Evolutionary conservation across 768 basidiomycete species (phyloP).

Genomic region (Termitomyces sp.): DNA sequence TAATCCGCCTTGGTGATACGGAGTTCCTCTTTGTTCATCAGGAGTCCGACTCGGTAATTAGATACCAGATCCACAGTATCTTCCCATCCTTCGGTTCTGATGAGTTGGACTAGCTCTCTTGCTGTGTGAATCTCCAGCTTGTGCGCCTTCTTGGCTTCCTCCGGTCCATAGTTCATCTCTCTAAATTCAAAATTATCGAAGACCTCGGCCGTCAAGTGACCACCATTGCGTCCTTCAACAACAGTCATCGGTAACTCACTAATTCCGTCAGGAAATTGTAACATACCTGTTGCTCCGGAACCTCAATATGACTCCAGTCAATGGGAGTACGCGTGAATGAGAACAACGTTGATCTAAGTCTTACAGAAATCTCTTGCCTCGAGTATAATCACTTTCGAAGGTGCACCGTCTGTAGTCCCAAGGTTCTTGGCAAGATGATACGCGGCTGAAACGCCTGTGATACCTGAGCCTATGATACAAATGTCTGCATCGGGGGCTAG

Average conservation of each 20-base stretch:
- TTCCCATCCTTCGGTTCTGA: constrained; percentile 36
- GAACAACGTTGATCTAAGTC: constrained; percentile 20
- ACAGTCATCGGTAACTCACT: background rate
- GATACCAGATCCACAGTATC: constrained; percentile 57
- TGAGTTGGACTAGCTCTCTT: constrained; percentile 39
- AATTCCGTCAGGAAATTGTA: background rate
- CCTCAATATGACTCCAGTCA: constrained; percentile 29
- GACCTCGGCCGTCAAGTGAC: constrained; percentile 55
- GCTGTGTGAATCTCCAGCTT: constrained; percentile 55
- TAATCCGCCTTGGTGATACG: constrained; percentile 35
- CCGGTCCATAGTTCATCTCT: constrained; percentile 33
- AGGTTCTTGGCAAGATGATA: constrained; percentile 55
- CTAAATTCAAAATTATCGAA: constrained; percentile 41
- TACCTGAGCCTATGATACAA: constrained; percentile 75
- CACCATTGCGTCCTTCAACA: constrained; percentile 65
- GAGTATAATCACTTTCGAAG: constrained; percentile 40
- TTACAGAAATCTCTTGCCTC: constrained; percentile 86
- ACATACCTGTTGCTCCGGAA: constrained; percentile 68
- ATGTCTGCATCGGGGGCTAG: constrained; percentile 62
- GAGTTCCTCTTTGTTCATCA: constrained; percentile 42
- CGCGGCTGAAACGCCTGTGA: constrained; percentile 70
- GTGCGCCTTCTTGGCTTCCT: constrained; percentile 50
- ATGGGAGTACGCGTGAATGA: background rate
- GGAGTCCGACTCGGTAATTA: constrained; percentile 45
- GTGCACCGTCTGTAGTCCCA: constrained; percentile 8